A percentile compares a stretch with the other conserved stretches of the same genome.
These are phyloP conservation scores for Nothophytophthora sp. DNA, from an alignment of 352 stramenopile genomes.

Conservation along the genomic window DNA sequence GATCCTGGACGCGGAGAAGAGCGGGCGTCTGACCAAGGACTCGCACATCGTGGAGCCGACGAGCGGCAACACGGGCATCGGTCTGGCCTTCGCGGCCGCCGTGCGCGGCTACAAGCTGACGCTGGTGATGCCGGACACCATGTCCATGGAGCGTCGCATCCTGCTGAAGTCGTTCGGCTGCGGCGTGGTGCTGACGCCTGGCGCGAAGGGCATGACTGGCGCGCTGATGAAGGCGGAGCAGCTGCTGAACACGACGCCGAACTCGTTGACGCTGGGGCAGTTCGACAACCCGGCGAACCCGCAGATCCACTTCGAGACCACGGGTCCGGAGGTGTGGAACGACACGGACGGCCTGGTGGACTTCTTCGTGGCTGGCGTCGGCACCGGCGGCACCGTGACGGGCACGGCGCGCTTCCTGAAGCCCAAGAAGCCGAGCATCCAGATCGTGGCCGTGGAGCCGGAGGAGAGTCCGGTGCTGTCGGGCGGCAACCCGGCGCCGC, in stretches of 20 bases:
- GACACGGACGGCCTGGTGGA: slow-evolving; percentile 88
- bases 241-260: slow-evolving; percentile 72
- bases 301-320: slow-evolving; percentile 92
- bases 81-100: slow-evolving; percentile 90
- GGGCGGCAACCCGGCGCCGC: slow-evolving; percentile 71
- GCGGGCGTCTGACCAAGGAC: slow-evolving; percentile 68
- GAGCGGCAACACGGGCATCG: slow-evolving; percentile 95
- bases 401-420: slow-evolving; percentile 88
- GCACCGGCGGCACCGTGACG: slow-evolving; percentile 87
- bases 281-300: slow-evolving; percentile 98
- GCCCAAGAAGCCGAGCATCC: slow-evolving; percentile 78
- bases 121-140: slow-evolving; percentile 96
- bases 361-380: slow-evolving; percentile 89
- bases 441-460: slow-evolving; percentile 86
- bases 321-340: slow-evolving; percentile 86
- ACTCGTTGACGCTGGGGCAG: slow-evolving; percentile 89
- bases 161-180: slow-evolving; percentile 94
- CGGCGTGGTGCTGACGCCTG: slow-evolving; percentile 93
- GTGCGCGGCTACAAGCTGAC: slow-evolving; percentile 92
- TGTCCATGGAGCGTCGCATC: slow-evolving; percentile 96
- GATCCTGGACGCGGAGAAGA: slow-evolving; percentile 79
- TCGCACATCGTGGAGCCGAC: slow-evolving; percentile 93
- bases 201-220: slow-evolving; percentile 78
- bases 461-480: slow-evolving; percentile 86
- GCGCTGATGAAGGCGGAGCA: slow-evolving; percentile 79